Percentiles rank a stretch among this genome's conserved stretches.
Evolutionary conservation across 805 yeast species (phyloP).

Genomic region (Kodamaea fukazawae): DNA sequence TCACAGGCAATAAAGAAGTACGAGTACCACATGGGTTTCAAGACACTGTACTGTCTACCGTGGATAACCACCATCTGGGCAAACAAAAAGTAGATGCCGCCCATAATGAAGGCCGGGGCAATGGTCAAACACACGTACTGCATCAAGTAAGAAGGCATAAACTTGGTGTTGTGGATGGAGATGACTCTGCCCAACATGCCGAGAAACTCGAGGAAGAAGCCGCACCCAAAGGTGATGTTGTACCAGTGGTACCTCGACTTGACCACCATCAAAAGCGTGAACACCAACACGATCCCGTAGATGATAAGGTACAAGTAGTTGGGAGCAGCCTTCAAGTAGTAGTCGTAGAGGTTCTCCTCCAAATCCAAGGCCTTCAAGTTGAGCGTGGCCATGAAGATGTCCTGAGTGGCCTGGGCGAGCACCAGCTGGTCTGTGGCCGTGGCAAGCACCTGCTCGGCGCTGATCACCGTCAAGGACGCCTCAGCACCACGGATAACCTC

Average conservation of each 20-base stretch:
- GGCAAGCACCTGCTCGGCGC: constrained; percentile 35
- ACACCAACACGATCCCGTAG: constrained; percentile 24
- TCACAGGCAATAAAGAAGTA: constrained; percentile 40
- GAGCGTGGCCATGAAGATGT: constrained; percentile 30
- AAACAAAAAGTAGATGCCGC: constrained; percentile 39
- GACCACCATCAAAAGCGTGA: constrained; percentile 24
- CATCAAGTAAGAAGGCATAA: constrained; percentile 22
- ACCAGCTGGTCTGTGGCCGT: constrained; percentile 32
- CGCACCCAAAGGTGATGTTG: constrained; percentile 36
- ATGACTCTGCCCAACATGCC: constrained; percentile 41
- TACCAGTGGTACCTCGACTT: constrained; percentile 40
- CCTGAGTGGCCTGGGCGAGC: constrained; percentile 32
- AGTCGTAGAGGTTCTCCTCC: constrained; percentile 29
- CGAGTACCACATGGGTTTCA: constrained; percentile 44
- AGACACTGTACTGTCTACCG: constrained; percentile 35
- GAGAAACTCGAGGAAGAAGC: constrained; percentile 33
- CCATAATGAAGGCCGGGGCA: constrained; percentile 45
- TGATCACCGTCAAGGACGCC: constrained; percentile 35
- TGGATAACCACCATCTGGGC: constrained; percentile 40
- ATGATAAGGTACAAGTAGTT: constrained; percentile 31
- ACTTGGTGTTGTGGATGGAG: constrained; percentile 23
- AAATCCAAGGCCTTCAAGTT: constrained; percentile 28
- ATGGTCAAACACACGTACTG: constrained; percentile 38
- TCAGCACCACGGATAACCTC: constrained; percentile 30
- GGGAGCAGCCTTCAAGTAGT: constrained; percentile 25